phyloP scores from a whole-genome alignment of 176 grass and related monocot species.

The Tillandsia fasciculata region DNA sequence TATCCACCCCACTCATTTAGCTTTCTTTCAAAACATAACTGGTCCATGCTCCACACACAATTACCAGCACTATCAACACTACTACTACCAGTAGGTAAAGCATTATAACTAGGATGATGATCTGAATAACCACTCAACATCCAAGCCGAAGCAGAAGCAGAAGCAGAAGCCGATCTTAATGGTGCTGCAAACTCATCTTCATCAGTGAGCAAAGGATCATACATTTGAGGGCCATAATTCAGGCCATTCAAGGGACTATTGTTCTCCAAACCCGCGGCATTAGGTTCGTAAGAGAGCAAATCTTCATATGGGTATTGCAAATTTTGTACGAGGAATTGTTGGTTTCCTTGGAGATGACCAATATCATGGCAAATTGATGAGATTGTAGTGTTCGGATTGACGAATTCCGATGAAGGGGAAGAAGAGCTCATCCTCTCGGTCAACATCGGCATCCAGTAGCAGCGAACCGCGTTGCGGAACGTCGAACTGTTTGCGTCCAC shows the following conservation, averaged over 20 bases:
- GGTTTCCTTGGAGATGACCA: not conserved
- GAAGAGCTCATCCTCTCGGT: slow-evolving; percentile 56
- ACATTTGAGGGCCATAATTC: not conserved
- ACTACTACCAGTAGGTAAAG: not conserved
- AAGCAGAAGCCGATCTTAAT: not conserved
- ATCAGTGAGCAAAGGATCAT: slow-evolving; percentile 5
- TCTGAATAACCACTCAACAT: slow-evolving; percentile 9
- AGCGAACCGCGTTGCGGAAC: slow-evolving; percentile 74
- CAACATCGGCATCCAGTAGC: slow-evolving; percentile 82
- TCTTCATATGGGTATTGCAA: not conserved
- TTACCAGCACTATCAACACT: not conserved
- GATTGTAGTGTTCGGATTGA: not conserved
- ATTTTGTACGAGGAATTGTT: not conserved
- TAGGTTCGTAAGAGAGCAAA: not conserved
- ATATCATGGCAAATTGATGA: not conserved
- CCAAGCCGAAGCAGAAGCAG: slow-evolving; percentile 18
- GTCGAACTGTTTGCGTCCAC: slow-evolving; percentile 75
- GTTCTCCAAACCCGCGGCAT: not conserved
- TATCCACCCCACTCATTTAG: slow-evolving; percentile 59
- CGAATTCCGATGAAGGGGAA: not conserved
- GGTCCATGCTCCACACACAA: slow-evolving; percentile 28
- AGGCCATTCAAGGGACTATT: slow-evolving; percentile 6
- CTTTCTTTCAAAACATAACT: slow-evolving; percentile 50
- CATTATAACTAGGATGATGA: not conserved
- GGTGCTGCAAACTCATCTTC: not conserved